phyloP scores from a whole-genome alignment of 257 asterid genomes.

The Paraleonurus japonicus region DNA sequence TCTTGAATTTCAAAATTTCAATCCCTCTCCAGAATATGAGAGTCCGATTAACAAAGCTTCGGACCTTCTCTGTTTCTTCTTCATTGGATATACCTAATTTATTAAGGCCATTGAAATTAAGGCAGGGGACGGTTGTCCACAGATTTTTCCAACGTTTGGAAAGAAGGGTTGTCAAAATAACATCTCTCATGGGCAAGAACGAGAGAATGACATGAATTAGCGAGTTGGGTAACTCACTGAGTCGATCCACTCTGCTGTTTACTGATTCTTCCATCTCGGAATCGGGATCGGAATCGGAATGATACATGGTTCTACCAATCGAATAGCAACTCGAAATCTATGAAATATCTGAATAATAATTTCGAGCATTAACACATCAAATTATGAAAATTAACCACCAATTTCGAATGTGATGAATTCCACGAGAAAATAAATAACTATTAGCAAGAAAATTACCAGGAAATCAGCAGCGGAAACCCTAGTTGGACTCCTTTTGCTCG shows the following conservation, averaged over 20 bases:
- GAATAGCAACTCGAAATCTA: too few species aligned
- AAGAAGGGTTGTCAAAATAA: background rate
- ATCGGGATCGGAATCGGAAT: too few species aligned
- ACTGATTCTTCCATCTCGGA: background rate
- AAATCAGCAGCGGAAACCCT: too few species aligned
- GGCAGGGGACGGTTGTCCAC: background rate
- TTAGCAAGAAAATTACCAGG: background rate
- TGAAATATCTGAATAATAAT: background rate
- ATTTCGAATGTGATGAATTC: background rate
- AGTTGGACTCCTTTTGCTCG: too few species aligned
- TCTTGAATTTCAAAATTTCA: background rate
- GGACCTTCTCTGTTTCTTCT: background rate
- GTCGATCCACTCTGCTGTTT: background rate
- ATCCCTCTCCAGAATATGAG: background rate
- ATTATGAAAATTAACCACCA: background rate
- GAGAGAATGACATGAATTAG: background rate
- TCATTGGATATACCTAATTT: too few species aligned
- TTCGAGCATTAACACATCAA: background rate
- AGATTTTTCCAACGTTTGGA: background rate
- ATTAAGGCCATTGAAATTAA: background rate
- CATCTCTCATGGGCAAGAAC: background rate
- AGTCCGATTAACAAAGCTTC: background rate
- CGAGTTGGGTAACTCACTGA: background rate
- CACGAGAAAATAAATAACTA: background rate
- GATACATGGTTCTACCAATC: background rate